Evolutionary conservation across 805 yeast genomes (phyloP), one percentile per base, ranked within the genome.

Genomic region (Candida loeiensis): DNA sequence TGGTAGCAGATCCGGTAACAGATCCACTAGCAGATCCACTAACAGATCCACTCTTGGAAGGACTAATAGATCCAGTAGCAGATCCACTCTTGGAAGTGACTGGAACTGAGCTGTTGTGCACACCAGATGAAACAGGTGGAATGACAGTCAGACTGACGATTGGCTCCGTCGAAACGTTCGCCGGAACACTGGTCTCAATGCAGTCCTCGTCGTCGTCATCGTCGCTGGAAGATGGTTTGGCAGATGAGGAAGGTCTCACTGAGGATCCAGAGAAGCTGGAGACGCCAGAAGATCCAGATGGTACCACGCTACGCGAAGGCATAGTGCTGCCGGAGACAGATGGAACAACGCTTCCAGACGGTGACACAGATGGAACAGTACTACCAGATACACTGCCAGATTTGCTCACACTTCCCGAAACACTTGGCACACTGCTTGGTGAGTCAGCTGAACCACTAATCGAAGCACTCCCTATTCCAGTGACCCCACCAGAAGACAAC

Each of bases 191-290:
- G 8, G 36, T 27, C 3, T 16, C 37, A 8, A 26, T 35, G 29
- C 38, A 37, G 22, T 16, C 28, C 4, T 35, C 38, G 3, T 35
- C 38, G 12, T 35, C 38, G 13, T 35, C 38, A 19, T 27, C 38
- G 20, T 19, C n/a, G 21, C 14, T 16, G 4, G 38, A 24, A 15
- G 38, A 17, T 30, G 33, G 21, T 9, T 14, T 12, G 6, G 21
- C 21, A 16, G 33, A 30, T 17, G 33, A 5, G 20, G 31, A 13
- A 11, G 29, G 14, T n/a, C 8, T n/a, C 6, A 21, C 9, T 9
- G 24, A 21, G 8, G 24, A 21, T n/a, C n/a, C n/a, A n/a, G n/a
- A n/a, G n/a, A n/a, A n/a, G n/a, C n/a, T n/a, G n/a, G n/a, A n/a
- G n/a, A n/a, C n/a, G n/a, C n/a, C n/a, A n/a, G n/a, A n/a, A n/a